Percentiles rank a stretch among this genome's conserved stretches.
These are phyloP conservation scores for Russula griseocarnosa DNA, from an alignment of 768 basidiomycete species.

Conservation along the genomic window DNA sequence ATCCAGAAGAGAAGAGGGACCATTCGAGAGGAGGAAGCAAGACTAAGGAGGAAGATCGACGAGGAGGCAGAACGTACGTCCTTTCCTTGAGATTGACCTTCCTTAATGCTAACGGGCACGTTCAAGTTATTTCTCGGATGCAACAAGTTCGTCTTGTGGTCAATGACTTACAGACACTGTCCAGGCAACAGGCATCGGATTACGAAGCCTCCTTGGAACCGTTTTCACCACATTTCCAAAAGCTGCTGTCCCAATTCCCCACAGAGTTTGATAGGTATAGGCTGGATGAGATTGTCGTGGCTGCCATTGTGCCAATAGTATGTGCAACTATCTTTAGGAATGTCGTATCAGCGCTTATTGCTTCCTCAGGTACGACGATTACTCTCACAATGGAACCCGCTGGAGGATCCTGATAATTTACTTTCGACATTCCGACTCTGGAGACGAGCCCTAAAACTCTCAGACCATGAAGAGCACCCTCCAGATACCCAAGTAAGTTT, in stretches of 20 bases:
- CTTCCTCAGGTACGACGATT: slow-evolving; percentile 56
- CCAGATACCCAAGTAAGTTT: slow-evolving; percentile 49
- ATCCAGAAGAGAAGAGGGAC: slow-evolving; percentile 77
- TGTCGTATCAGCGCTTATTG: not conserved
- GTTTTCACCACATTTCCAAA: slow-evolving; percentile 69
- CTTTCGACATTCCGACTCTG: slow-evolving; percentile 64
- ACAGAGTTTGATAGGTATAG: slow-evolving; percentile 72
- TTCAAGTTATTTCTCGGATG: slow-evolving; percentile 69
- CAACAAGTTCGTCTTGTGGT: slow-evolving; percentile 74
- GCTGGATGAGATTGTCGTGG: slow-evolving; percentile 90
- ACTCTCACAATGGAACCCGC: slow-evolving; percentile 76
- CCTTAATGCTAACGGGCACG: slow-evolving; percentile 16
- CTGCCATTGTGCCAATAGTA: slow-evolving; percentile 78
- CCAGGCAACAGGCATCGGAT: slow-evolving; percentile 57
- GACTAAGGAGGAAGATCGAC: slow-evolving; percentile 62
- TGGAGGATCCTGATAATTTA: slow-evolving; percentile 67
- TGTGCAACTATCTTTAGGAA: slow-evolving; percentile 27
- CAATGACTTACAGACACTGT: slow-evolving; percentile 60
- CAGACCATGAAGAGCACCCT: slow-evolving; percentile 40
- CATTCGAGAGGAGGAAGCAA: slow-evolving; percentile 62
- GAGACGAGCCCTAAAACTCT: slow-evolving; percentile 64
- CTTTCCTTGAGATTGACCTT: not conserved
- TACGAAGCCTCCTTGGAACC: slow-evolving; percentile 72
- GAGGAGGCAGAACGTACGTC: slow-evolving; percentile 72
- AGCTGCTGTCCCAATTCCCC: slow-evolving; percentile 63